Evolutionary conservation across 176 grass and related monocot species (phyloP), one percentile per base, ranked within the genome.

Genomic region (Oryza meyeriana): DNA sequence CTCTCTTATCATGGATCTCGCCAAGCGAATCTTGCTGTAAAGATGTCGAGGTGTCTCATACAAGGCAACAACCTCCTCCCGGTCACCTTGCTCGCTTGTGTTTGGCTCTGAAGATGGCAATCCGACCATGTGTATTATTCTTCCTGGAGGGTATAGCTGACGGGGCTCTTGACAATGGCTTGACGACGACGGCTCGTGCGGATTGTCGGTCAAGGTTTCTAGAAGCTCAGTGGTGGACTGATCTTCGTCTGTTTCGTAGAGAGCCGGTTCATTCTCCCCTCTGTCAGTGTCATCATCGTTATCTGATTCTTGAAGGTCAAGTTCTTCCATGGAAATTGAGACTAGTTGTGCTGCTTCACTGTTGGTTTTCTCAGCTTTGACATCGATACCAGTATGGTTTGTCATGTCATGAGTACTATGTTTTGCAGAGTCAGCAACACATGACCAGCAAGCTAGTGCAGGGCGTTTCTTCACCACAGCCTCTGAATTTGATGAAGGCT

Each of bases 71-170:
- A 83, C 85, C 59, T 91, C 89, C 59, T 92, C 87, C 73, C 59
- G 68, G 12, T 39, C 55, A 48, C 45, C 58, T 85, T 81, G 89
- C 32, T 79, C 72, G 29, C 35, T 38, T 38, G 81, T 78, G 62
- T 69, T 84, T 36, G 42, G 28, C 36, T 81, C 89, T 64, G 81
- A 44, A 40, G 79, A 47, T 68, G 83, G 91, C 24, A 90, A 72
- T 35, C 81, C 85, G 80, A 99, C 83, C 93, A 99, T 99, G 85
- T 99, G 97, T 44, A 99, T 35, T 89, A 94, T 94, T 93, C 83
- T 92, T 41, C 97, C 97, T 5, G 97, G 97, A 18, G 97, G 93
- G 48, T 88, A 96, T 16, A 99, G 71, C 66, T 99, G 97, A 13
- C 40, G 83, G 47, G n/a, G 24, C 52, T 90, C 82, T 55, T 77